Evolutionary conservation across 805 yeast genomes (phyloP), one percentile per base, ranked within the genome.

Genomic region (Helenozyma baotianmanensis): DNA sequence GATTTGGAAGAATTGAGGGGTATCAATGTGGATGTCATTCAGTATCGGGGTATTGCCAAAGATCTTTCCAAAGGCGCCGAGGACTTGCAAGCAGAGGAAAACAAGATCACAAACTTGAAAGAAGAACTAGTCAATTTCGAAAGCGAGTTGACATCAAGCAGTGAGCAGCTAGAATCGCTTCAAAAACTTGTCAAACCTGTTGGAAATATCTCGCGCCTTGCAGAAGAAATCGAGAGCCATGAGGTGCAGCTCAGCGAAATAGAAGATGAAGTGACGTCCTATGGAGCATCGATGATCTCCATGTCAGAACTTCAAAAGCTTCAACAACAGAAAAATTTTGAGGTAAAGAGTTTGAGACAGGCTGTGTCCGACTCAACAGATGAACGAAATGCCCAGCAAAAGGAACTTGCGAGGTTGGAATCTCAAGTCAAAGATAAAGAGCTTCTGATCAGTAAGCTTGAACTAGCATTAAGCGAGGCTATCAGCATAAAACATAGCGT

Each of bases 371-470:
- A 54, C 6, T 48, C 48, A 24, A 43, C 42, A 3, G 74, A 71
- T 14, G 62, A 63, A 6, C 70, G 70, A 42, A 82, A 76, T 30
- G 35, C 48, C 4, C 52, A 55, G 7, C 68, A 72, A 16, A 63
- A 64, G 26, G 75, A 71, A 23, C 35, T 72, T 14, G 59, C 63
- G 6, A 54, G 62, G 10, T 42, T 78, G 14, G 82, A 80, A 37
- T 67, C 60, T 21, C 54, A 56, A 22, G 54, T 78, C 10, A 76
- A 77, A 37, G 84, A 79, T 43, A 66, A 70, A 33, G 64, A 66
- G 44, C 52, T 81, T 27, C 45, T 50, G 3, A 70, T 83, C 16
- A 73, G 76, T 42, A 67, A 71, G 27, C 51, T 76, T 35, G 83
- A 80, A 46, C 64, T 61, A 29, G 57, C 76, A 4, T 57, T 76